A percentile compares a stretch with the other conserved stretches of the same genome.
phyloP scores from a whole-genome alignment of 1,139 yeast genomes.

The Magnusiomyces tetraspermus region DNA sequence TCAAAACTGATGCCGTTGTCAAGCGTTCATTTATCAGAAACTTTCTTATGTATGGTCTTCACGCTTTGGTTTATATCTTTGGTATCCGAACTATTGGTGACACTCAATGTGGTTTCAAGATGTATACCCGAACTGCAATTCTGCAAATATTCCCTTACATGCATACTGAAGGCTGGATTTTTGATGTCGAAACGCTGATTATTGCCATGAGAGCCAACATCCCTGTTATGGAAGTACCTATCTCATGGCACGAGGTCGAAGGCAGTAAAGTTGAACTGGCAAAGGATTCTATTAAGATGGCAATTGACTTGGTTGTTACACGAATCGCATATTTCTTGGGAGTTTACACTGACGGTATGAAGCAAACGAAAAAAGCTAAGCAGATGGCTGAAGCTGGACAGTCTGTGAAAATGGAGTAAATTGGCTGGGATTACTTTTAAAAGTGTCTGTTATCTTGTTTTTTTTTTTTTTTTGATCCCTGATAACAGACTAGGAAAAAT shows the following conservation, averaged over 20 bases:
- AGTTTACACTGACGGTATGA: slow-evolving; percentile 45
- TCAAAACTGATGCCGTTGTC: slow-evolving; percentile 90
- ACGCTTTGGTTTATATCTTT: slow-evolving; percentile 72
- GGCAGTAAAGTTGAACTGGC: slow-evolving; percentile 93
- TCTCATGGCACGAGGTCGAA: slow-evolving; percentile 94
- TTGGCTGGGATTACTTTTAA: too few species aligned
- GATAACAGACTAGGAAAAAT: too few species aligned
- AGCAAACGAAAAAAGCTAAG: neutral
- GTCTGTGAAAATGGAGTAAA: neutral
- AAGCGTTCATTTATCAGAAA: slow-evolving; percentile 82
- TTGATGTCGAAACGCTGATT: slow-evolving; percentile 85
- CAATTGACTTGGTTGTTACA: slow-evolving; percentile 86
- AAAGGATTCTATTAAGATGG: slow-evolving; percentile 85
- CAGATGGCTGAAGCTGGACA: neutral
- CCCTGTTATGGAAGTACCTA: slow-evolving; percentile 65
- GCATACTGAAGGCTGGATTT: slow-evolving; percentile 98
- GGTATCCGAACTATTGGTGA: slow-evolving; percentile 83
- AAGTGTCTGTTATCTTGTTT: too few species aligned
- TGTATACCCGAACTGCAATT: slow-evolving; percentile 67
- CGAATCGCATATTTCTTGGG: slow-evolving; percentile 83
- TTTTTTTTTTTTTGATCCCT: too few species aligned
- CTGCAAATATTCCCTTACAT: slow-evolving; percentile 67
- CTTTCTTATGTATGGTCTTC: slow-evolving; percentile 87
- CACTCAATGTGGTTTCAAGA: slow-evolving; percentile 95
- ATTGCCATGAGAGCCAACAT: slow-evolving; percentile 66